These are phyloP conservation scores for Trichophyton mentagrophytes DNA, from an alignment of 2,329 filamentous ascomycete genomes.

Conservation along the genomic window DNA sequence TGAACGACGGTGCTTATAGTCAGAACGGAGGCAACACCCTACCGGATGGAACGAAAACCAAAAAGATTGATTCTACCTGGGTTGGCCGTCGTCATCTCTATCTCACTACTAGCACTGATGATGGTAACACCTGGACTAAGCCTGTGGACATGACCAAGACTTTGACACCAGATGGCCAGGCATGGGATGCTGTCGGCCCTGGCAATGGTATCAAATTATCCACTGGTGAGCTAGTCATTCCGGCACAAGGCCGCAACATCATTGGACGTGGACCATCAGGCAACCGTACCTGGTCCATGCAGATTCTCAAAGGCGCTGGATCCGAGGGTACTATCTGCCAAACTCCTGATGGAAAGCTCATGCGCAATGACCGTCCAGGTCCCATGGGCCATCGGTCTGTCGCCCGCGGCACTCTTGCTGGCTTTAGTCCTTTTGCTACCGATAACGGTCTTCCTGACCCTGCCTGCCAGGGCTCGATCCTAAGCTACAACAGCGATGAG, in stretches of 20 bases:
- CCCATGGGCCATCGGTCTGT: neutral
- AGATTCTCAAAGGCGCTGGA: conserved; percentile 3
- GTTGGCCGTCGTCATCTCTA: conserved; percentile 17
- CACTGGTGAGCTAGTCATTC: conserved; percentile 15
- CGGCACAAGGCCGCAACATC: conserved; percentile 16
- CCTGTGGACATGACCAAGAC: conserved; percentile 16
- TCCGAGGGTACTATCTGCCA: conserved; percentile 7
- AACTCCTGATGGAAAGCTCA: conserved; percentile 6
- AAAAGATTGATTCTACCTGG: conserved; percentile 15
- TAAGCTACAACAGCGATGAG: conserved; percentile 1
- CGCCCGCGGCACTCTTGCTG: conserved; percentile 2
- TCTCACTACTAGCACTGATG: conserved; percentile 17
- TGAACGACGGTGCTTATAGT: conserved; percentile 20
- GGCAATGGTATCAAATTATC: conserved; percentile 16
- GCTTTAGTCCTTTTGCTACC: neutral
- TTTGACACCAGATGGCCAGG: conserved; percentile 13
- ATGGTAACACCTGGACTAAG: conserved; percentile 17
- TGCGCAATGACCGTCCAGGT: conserved; percentile 5
- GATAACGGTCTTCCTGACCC: conserved; percentile 7
- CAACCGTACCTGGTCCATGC: conserved; percentile 15
- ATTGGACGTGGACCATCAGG: conserved; percentile 15
- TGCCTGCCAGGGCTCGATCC: conserved; percentile 6
- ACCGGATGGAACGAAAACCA: conserved; percentile 14
- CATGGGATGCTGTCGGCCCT: conserved; percentile 17
- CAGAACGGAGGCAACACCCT: conserved; percentile 17